Base-by-base conservation (phyloP, 2,329 filamentous ascomycete species). In the Diplocarpon rosae region DNA sequence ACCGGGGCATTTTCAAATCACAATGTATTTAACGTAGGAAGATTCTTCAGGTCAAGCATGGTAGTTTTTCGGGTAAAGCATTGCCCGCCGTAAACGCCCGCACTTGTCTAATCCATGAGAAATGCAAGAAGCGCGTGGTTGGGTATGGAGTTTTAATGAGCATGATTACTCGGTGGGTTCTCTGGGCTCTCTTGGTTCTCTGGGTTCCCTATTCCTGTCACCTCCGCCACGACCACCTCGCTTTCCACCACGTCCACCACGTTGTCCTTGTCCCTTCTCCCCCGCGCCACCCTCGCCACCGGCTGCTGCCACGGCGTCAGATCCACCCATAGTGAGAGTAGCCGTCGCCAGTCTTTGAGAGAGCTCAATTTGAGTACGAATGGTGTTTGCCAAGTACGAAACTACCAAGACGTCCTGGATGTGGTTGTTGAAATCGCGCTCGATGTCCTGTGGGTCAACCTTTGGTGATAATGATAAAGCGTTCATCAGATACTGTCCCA, bases 351-450 rank as follows among this genome's bases (percentile, higher is more conserved):
- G 73, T 53, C 90, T 80, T 75, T 96, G 94, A 54, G 89, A 94
- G 48, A 98, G 80, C 62, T 96, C 92, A 71, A 98, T 95, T 72
- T 98, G 92, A 57, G 90, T 96, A 66, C 90, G 87, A 69, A 96
- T 95, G 55, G 88, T 95, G 75, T 96, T 98, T 65, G 92, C 88
- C 54, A 98, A 77, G 72, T 98, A 98, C 56, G 88, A 94, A 59
- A 98, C 89, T 66, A 96, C 89, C 55, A 98, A 80, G 50, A 98
- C 89, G 66, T 98, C 92, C 72, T 98, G 92, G 67, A 98, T 88
- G 71, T 98, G 92, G 73, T 94, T 95, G 79, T 98, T 98, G 78
- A 98, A 98, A 72, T 96, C 89, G 63, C 83, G 77, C 75, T 98
- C 92, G 62, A 98, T 89, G 64, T 93, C 84, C 50, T 80, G 76